Percentiles rank a stretch among this genome's conserved stretches.
phyloP scores from a whole-genome alignment of 2,329 filamentous ascomycete genomes.

The Sporothrix pseudoabietina region DNA sequence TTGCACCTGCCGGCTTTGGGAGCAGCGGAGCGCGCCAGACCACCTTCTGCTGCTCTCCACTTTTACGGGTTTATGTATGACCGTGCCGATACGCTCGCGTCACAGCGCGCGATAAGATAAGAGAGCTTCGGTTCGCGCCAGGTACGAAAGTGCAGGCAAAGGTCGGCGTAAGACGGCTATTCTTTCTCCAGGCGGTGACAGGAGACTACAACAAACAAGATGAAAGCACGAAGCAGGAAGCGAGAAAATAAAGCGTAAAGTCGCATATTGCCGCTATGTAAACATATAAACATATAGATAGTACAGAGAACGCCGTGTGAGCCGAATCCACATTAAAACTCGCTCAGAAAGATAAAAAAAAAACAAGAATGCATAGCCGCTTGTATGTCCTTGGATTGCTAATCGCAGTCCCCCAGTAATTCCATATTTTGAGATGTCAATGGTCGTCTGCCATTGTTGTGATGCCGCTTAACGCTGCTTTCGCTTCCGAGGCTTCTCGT shows the following conservation, averaged over 20 bases:
- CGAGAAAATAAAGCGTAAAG: neutral
- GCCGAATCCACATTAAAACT: neutral
- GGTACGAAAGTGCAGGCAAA: neutral
- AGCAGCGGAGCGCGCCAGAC: constrained; percentile 23
- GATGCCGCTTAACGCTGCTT: constrained; percentile 39
- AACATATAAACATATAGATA: neutral
- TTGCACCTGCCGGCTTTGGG: constrained; percentile 22
- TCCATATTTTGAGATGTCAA: neutral
- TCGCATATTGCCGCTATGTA: constrained; percentile 15
- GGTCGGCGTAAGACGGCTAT: constrained; percentile 1
- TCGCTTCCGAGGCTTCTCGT: constrained; percentile 47
- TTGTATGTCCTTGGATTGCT: neutral
- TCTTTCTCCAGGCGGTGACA: neutral
- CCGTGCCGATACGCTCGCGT: constrained; percentile 27
- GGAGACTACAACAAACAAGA: neutral
- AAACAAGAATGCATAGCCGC: neutral
- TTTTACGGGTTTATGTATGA: constrained; percentile 29
- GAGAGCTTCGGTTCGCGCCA: constrained; percentile 17
- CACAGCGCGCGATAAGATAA: constrained; percentile 30
- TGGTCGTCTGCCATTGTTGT: neutral
- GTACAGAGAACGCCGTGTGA: constrained; percentile 11
- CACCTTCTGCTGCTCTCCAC: constrained; percentile 8
- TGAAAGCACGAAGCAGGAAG: neutral
- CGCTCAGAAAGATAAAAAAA: neutral
- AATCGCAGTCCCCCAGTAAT: neutral